Conservation (phyloP, 2,329 filamentous ascomycete genomes). For the Daldinia eschscholtzii region DNA sequence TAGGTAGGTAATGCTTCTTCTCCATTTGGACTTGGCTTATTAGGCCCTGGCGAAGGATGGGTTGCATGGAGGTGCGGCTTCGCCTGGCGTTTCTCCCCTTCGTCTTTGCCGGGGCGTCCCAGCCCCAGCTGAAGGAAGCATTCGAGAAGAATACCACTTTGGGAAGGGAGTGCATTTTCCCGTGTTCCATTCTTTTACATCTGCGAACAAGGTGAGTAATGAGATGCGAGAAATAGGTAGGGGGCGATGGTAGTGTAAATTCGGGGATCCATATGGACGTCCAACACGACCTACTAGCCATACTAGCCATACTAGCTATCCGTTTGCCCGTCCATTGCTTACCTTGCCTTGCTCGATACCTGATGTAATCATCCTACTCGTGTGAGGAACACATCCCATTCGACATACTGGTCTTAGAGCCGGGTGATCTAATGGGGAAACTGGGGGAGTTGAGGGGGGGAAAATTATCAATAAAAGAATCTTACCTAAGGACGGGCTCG, state of each 20-base stretch:
- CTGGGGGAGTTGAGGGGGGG: background rate
- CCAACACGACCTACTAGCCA: background rate
- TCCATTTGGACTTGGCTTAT: background rate
- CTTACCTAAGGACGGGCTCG: slow-evolving; percentile 7
- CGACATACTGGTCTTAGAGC: background rate
- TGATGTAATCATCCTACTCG: background rate
- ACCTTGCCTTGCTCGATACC: slow-evolving; percentile 1
- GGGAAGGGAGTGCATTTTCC: background rate
- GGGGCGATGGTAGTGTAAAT: background rate
- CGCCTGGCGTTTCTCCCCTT: slow-evolving; percentile 6
- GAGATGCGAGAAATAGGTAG: background rate
- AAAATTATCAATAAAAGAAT: background rate
- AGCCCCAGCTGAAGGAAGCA: slow-evolving; percentile 13
- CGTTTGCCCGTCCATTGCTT: background rate
- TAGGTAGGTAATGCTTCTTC: background rate
- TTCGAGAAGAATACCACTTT: slow-evolving; percentile 12
- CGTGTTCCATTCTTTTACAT: background rate
- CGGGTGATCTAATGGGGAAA: background rate
- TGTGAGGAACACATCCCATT: background rate
- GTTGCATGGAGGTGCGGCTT: background rate
- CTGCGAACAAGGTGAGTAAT: slow-evolving; percentile 4
- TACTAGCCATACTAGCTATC: background rate
- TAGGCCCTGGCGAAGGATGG: background rate
- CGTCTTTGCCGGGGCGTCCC: background rate
- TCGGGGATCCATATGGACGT: background rate